phyloP scores from a whole-genome alignment of 2,329 filamentous ascomycete species.

The Clarireedia monteithiana region DNA sequence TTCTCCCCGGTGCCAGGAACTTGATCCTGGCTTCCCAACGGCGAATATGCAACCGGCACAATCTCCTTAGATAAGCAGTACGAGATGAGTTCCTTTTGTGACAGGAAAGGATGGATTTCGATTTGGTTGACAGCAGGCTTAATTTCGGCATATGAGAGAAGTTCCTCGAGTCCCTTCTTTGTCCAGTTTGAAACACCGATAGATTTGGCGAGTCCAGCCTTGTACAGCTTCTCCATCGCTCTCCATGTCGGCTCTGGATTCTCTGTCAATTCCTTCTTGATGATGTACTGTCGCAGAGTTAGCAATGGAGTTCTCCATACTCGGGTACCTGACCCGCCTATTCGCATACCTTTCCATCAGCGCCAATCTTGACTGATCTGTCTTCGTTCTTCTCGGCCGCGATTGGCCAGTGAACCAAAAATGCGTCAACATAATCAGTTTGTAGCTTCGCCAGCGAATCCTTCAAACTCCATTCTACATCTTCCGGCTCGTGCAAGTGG shows the following conservation, averaged over 20 bases:
- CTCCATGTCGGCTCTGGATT: conserved; percentile 65
- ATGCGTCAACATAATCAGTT: conserved; percentile 73
- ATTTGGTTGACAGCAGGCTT: conserved; percentile 45
- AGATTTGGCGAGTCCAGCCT: conserved; percentile 47
- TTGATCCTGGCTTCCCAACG: conserved; percentile 57
- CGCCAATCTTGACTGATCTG: conserved; percentile 44
- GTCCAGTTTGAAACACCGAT: conserved; percentile 57
- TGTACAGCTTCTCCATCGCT: conserved; percentile 60
- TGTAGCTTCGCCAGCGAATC: conserved; percentile 65
- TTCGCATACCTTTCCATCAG: conserved; percentile 40
- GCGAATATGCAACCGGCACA: conserved; percentile 64
- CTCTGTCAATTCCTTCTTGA: conserved; percentile 56
- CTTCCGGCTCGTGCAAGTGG: conserved; percentile 50
- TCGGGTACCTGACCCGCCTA: too few species aligned
- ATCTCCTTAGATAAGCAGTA: conserved; percentile 62
- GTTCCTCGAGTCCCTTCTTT: conserved; percentile 43
- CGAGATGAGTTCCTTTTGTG: conserved; percentile 63
- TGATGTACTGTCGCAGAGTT: conserved; percentile 40
- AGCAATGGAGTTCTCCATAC: background rate
- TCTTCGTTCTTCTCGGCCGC: conserved; percentile 68
- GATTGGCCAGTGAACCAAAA: conserved; percentile 77
- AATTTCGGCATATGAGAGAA: conserved; percentile 41
- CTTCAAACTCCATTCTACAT: conserved; percentile 61
- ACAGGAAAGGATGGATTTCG: conserved; percentile 68
- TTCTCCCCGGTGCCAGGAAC: conserved; percentile 60